phyloP scores from a whole-genome alignment of 495 filamentous ascomycete species.

The Lepraria neglecta region DNA sequence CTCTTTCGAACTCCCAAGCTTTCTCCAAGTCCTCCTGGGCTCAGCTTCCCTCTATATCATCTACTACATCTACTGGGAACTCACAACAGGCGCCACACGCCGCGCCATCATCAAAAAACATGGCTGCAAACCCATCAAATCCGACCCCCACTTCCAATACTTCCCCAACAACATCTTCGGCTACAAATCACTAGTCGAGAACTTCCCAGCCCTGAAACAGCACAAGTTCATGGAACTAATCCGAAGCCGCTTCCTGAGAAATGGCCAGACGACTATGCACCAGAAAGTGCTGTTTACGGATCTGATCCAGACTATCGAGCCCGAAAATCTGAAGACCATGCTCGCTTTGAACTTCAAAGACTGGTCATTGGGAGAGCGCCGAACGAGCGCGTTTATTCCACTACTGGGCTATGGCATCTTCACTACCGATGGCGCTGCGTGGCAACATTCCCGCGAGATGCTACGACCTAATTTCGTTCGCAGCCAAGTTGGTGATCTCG shows the following conservation, averaged over 20 bases:
- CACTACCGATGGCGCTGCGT: slow-evolving; percentile 59
- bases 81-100: slow-evolving; percentile 21
- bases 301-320: slow-evolving; percentile 58
- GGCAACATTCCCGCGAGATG: slow-evolving; percentile 53
- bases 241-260: slow-evolving; percentile 1
- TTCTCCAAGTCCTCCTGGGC: background rate
- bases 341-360: slow-evolving; percentile 75
- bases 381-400: slow-evolving; percentile 42
- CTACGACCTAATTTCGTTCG: slow-evolving; percentile 40
- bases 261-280: slow-evolving; percentile 29
- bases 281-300: slow-evolving; percentile 30
- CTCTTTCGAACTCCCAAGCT: background rate
- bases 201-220: slow-evolving; percentile 3
- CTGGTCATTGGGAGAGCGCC: slow-evolving; percentile 44
- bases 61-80: slow-evolving; percentile 22
- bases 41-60: slow-evolving; percentile 7
- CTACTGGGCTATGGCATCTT: slow-evolving; percentile 62
- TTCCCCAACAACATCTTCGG: slow-evolving; percentile 18
- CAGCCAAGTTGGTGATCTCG: slow-evolving; percentile 39
- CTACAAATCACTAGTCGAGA: slow-evolving; percentile 5
- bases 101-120: slow-evolving; percentile 22
- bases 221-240: slow-evolving; percentile 8
- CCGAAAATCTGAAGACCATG: slow-evolving; percentile 81
- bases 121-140: slow-evolving; percentile 24
- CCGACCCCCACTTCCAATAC: slow-evolving; percentile 15